Evolutionary conservation across 192 early-diverging fungal genomes (phyloP).

Genomic region (Gonapodya prolifera): DNA sequence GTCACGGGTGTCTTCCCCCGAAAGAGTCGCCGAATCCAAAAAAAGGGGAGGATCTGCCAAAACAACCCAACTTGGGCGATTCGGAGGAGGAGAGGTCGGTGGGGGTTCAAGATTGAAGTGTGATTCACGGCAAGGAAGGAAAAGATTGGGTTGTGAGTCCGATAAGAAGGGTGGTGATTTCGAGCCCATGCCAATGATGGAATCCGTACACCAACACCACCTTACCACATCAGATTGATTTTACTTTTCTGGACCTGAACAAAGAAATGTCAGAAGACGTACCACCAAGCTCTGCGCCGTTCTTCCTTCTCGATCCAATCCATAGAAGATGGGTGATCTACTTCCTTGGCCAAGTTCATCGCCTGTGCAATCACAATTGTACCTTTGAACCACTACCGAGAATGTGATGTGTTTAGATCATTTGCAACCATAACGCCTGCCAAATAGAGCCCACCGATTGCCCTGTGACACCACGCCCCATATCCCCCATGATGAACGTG

Average conservation of each 20-base stretch:
- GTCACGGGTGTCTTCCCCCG: background rate
- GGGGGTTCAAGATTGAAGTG: background rate
- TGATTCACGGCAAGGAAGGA: background rate
- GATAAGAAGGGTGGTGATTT: background rate
- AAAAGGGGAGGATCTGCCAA: background rate
- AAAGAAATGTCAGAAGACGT: background rate
- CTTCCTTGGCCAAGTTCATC: background rate
- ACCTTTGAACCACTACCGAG: background rate
- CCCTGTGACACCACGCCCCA: background rate
- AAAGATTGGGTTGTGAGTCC: background rate
- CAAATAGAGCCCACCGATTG: background rate
- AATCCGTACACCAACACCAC: background rate
- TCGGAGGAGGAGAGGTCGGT: background rate
- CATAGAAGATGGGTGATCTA: background rate
- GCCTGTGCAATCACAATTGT: background rate
- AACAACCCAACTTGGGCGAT: background rate
- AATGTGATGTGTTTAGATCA: background rate
- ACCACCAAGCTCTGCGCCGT: background rate
- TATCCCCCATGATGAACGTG: background rate
- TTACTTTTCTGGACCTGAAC: background rate
- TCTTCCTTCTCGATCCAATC: background rate
- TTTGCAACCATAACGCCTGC: background rate
- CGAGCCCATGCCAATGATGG: background rate
- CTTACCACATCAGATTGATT: background rate
- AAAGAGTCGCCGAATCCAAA: background rate